Evolutionary conservation across 805 yeast species (phyloP).

Genomic region (Suhomyces prunicola): DNA sequence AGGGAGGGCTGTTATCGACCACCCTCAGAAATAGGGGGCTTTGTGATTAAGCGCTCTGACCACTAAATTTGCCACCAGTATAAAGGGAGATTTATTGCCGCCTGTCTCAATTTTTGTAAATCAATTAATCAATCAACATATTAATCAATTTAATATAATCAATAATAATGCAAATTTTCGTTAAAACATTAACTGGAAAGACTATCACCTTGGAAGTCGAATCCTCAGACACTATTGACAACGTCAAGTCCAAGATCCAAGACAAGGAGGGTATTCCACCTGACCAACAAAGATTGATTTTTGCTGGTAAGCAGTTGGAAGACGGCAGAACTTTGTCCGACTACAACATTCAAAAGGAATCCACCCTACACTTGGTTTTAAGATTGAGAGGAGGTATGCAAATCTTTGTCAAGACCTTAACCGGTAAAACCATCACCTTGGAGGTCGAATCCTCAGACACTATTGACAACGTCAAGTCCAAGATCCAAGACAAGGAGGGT

Average conservation of each 20-base stretch:
- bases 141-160: slow-evolving; percentile 22
- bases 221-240: slow-evolving; percentile 98
- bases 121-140: slow-evolving; percentile 43
- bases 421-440: slow-evolving; percentile 72
- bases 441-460: slow-evolving; percentile 98
- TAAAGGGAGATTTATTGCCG: slow-evolving; percentile 1
- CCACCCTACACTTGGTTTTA: slow-evolving; percentile 92
- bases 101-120: neutral
- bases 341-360: slow-evolving; percentile 99
- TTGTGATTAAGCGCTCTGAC: slow-evolving; percentile 3
- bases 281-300: slow-evolving; percentile 98
- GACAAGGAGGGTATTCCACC: slow-evolving; percentile 99
- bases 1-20: slow-evolving; percentile 4
- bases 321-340: slow-evolving; percentile 98
- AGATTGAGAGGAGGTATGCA: slow-evolving; percentile 86
- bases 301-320: slow-evolving; percentile 99
- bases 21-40: slow-evolving; percentile 1
- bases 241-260: slow-evolving; percentile 97
- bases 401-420: slow-evolving; percentile 46
- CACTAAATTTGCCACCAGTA: slow-evolving; percentile 3
- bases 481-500: slow-evolving; percentile 44
- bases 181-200: slow-evolving; percentile 99
- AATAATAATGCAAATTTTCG: slow-evolving; percentile 83
- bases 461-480: slow-evolving; percentile 76
- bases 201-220: slow-evolving; percentile 98